Percentiles rank a stretch among this genome's conserved stretches.
phyloP scores from a whole-genome alignment of 164 flowering plant species.

The Houttuynia cordata region DNA sequence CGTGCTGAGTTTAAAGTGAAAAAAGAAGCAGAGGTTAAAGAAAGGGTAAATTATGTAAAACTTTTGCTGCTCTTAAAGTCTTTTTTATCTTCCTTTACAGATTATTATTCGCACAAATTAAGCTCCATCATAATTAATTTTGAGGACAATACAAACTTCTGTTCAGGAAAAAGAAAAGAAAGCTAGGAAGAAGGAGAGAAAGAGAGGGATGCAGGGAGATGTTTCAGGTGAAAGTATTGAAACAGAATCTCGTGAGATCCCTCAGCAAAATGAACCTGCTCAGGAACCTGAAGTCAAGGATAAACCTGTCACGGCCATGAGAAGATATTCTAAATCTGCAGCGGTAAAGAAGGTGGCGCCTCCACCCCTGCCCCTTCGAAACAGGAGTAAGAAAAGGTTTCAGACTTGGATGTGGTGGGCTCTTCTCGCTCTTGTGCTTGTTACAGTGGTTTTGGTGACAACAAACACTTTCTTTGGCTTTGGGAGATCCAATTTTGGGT shows the following conservation, averaged over 20 bases:
- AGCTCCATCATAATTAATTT: neutral
- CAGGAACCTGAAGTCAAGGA: conserved; percentile 31
- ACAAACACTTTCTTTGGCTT: conserved; percentile 19
- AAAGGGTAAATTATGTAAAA: conserved; percentile 40
- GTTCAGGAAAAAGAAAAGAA: conserved; percentile 71
- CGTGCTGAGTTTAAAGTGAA: conserved; percentile 57
- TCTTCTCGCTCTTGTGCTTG: conserved; percentile 14
- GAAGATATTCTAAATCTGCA: conserved; percentile 27
- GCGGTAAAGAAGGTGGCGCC: conserved; percentile 31
- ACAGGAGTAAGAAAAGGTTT: conserved; percentile 47
- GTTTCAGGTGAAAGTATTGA: conserved; percentile 11
- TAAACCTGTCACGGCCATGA: conserved; percentile 15
- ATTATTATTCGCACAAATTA: neutral
- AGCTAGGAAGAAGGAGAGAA: conserved; percentile 37
- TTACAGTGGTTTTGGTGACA: conserved; percentile 38
- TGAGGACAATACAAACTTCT: conserved; percentile 3
- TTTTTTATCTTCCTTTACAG: neutral
- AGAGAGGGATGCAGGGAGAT: conserved; percentile 27
- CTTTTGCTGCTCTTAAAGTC: neutral
- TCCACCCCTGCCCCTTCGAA: conserved; percentile 59
- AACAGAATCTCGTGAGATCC: conserved; percentile 20
- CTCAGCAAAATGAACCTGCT: conserved; percentile 20
- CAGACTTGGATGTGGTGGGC: conserved; percentile 54
- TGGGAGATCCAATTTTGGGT: conserved; percentile 14
- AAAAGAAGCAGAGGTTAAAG: conserved; percentile 78